Evolutionary conservation across 371 early-diverging fungal genomes (phyloP).

Genomic region (Rhizopus sp.): DNA sequence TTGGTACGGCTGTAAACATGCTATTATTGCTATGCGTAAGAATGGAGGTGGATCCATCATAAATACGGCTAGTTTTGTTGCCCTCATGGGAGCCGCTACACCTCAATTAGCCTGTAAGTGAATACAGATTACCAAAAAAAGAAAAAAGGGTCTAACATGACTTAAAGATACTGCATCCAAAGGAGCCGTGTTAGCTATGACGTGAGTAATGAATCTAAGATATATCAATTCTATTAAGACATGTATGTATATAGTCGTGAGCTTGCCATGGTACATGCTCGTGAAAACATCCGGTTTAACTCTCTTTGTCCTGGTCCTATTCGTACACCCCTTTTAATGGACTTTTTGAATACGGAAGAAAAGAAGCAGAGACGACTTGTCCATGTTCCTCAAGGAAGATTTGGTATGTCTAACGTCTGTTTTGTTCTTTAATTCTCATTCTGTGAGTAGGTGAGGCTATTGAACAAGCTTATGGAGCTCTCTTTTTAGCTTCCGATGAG

Average conservation of each 20-base stretch:
- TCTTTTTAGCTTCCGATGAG: constrained; percentile 87
- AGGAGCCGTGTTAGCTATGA: constrained; percentile 89
- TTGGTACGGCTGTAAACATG: constrained; percentile 89
- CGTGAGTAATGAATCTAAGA: constrained; percentile 42
- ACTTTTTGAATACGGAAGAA: constrained; percentile 83
- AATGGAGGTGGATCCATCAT: constrained; percentile 80
- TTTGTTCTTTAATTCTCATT: neutral
- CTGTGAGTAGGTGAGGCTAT: constrained; percentile 72
- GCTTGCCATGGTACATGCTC: constrained; percentile 84
- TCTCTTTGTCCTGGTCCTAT: constrained; percentile 89
- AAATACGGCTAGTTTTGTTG: constrained; percentile 88
- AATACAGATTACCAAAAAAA: neutral
- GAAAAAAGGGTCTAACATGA: neutral
- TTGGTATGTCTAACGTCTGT: constrained; percentile 54
- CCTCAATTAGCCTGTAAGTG: constrained; percentile 83
- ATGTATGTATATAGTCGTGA: constrained; percentile 59
- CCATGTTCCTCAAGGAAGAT: constrained; percentile 87
- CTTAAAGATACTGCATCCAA: constrained; percentile 82
- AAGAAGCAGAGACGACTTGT: constrained; percentile 83
- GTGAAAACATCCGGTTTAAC: constrained; percentile 88
- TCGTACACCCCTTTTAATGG: constrained; percentile 82
- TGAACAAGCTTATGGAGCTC: constrained; percentile 83
- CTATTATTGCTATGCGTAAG: constrained; percentile 77
- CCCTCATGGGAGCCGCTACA: constrained; percentile 85
- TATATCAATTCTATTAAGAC: neutral